phyloP scores from a whole-genome alignment of 768 basidiomycete species.

The Sarcodon sp. region DNA sequence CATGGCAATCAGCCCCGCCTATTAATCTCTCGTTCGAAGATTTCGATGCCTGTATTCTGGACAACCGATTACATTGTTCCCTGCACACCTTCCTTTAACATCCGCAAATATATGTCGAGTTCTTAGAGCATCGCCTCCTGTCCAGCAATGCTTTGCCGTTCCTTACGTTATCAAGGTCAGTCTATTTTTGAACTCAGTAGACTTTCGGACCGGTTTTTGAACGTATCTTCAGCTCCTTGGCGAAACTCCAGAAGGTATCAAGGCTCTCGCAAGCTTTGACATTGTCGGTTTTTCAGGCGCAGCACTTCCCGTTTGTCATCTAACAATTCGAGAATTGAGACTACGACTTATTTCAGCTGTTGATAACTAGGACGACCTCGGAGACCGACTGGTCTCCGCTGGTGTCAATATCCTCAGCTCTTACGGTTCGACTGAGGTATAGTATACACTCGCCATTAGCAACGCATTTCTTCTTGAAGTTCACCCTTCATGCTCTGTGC shows the following conservation, averaged over 20 bases:
- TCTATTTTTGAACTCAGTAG: conserved; percentile 13
- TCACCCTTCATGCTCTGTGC: not conserved
- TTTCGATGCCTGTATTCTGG: conserved; percentile 30
- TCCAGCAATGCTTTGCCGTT: conserved; percentile 21
- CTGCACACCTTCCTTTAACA: conserved; percentile 32
- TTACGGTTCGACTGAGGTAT: conserved; percentile 33
- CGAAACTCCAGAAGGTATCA: conserved; percentile 1
- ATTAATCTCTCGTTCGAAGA: conserved; percentile 16
- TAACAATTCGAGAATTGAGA: no score
- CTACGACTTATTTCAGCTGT: no score
- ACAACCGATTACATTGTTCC: conserved; percentile 30
- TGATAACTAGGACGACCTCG: conserved; percentile 26
- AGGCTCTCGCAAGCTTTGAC: conserved; percentile 18
- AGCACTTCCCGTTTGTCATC: conserved; percentile 24
- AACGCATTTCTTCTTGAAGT: not conserved
- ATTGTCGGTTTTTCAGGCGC: conserved; percentile 40
- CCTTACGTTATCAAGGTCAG: conserved; percentile 23
- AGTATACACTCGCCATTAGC: not conserved
- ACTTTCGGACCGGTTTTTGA: conserved; percentile 34
- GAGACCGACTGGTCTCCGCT: conserved; percentile 31
- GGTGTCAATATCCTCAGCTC: conserved; percentile 36
- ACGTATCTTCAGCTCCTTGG: conserved; percentile 24
- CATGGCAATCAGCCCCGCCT: conserved; percentile 7
- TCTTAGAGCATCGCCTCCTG: conserved; percentile 19
- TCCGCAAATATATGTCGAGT: conserved; percentile 27